Evolutionary conservation across 148 eudicot genomes (phyloP).

Genomic region (Gaultheria prostrata): DNA sequence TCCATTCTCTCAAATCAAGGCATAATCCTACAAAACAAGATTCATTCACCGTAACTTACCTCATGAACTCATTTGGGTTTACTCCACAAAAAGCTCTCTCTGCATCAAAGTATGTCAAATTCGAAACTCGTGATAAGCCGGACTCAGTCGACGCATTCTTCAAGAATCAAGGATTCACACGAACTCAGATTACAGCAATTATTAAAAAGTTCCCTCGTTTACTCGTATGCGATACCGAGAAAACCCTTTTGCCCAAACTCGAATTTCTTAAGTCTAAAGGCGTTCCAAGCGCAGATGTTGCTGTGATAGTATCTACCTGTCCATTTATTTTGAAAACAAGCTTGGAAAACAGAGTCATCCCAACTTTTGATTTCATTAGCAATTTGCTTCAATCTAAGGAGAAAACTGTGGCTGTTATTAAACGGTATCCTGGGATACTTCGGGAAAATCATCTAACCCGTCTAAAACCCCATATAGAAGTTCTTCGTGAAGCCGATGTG

Average conservation of each 20-base stretch:
- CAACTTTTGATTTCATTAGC: neutral
- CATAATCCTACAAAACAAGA: neutral
- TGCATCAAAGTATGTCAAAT: neutral
- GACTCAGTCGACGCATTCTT: neutral
- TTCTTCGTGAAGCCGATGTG: neutral
- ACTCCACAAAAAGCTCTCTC: neutral
- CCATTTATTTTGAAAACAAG: neutral
- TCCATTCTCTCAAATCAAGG: neutral
- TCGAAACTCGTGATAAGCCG: neutral
- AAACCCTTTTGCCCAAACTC: constrained; percentile 1
- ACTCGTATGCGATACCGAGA: neutral
- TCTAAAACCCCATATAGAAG: neutral
- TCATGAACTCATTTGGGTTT: constrained; percentile 3
- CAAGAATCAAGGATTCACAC: neutral
- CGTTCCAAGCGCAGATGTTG: neutral
- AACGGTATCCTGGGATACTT: neutral
- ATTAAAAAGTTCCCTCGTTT: neutral
- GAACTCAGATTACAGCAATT: neutral
- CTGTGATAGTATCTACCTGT: neutral
- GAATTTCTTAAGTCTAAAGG: neutral
- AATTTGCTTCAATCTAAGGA: neutral
- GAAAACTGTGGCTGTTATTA: neutral
- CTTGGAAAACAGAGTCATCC: neutral
- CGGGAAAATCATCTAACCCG: neutral
- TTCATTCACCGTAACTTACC: neutral